Base-by-base conservation (phyloP, 2,329 filamentous ascomycete genomes). In the Talaromyces sp. region DNA sequence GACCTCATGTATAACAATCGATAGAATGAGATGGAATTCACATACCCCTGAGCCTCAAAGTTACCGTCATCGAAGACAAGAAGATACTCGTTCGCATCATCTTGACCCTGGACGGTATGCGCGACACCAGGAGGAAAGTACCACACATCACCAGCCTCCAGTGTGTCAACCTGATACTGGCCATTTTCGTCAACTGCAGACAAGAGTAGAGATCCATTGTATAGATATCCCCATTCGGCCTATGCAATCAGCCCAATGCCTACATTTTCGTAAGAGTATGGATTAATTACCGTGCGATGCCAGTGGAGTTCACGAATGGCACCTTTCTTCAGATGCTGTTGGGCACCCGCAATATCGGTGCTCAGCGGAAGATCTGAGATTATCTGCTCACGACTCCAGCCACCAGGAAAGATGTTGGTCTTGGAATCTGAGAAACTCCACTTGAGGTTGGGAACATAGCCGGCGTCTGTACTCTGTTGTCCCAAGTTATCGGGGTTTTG, bases 351-450 rank as follows among this genome's bases (percentile, higher is more conserved):
- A 69, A 91, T 89, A 68, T 90, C 88, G 66, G 86, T 83, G 71
- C 87, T 89, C 14, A 83, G 78, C 0, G 89, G 88, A 7, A 90
- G 75, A 72, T 90, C 89, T n/a, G 85, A 84, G 57, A 89, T 82
- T 62, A 89, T 86, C 70, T 90, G 87, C 74, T 89, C 84, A 27
- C 88, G 82, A 1, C 86, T 84, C 87, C 87, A 90, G 2, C 89
- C 88, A 1, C 88, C 88, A 31, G 83, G 83, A 60, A 87, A 80
- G 41, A 90, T 80, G 27, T 82, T 82, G 1, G 86, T 88, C 76
- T 86, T 87, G 27, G 87, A 89, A 73, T 89, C 85, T 0, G 87
- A 89, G 76, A 90, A 90, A 62, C 86, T 85, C 88, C 88, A 86
- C 73, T 90, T 90, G 69, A 90, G 78, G 71, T 90, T 90, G 0